phyloP scores from a whole-genome alignment of 225 moss, liverwort and hornwort genomes.

The Asterella californica region DNA sequence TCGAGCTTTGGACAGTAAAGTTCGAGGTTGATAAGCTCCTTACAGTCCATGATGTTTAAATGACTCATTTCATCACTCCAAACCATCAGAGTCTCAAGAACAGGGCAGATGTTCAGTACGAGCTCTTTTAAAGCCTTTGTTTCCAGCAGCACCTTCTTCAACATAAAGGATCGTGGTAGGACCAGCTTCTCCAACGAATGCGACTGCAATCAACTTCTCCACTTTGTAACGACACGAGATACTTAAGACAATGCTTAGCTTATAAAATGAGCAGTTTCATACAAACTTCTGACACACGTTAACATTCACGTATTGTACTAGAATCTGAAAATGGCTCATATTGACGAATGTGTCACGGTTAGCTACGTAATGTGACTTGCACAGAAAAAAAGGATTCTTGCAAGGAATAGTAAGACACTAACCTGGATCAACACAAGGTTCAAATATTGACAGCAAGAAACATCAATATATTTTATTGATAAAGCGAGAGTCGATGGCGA shows the following conservation, averaged over 20 bases:
- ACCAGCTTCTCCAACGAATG: slow-evolving; percentile 63
- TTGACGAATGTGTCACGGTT: too few species aligned
- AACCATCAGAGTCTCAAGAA: slow-evolving; percentile 59
- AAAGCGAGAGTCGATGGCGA: slow-evolving; percentile 53
- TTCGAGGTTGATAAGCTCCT: slow-evolving; percentile 47
- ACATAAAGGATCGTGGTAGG: slow-evolving; percentile 50
- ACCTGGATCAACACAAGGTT: slow-evolving; percentile 78
- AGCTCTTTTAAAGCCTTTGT: slow-evolving; percentile 52
- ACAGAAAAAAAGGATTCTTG: not conserved
- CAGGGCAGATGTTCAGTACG: slow-evolving; percentile 51
- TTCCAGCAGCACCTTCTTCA: slow-evolving; percentile 58
- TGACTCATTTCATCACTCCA: slow-evolving; percentile 48
- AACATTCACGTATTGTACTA: too few species aligned
- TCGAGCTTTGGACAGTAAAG: slow-evolving; percentile 58
- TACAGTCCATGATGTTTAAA: slow-evolving; percentile 52
- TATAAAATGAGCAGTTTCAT: not conserved
- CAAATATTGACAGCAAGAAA: slow-evolving; percentile 72
- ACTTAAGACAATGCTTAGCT: not conserved
- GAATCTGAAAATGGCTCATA: too few species aligned
- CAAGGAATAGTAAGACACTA: not conserved
- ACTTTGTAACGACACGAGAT: not conserved
- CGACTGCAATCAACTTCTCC: slow-evolving; percentile 50
- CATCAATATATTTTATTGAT: slow-evolving; percentile 66
- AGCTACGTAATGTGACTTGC: not conserved
- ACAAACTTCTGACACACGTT: not conserved